phyloP scores from a whole-genome alignment of 78 protist genomes.

The Chrysochromulina parva region DNA sequence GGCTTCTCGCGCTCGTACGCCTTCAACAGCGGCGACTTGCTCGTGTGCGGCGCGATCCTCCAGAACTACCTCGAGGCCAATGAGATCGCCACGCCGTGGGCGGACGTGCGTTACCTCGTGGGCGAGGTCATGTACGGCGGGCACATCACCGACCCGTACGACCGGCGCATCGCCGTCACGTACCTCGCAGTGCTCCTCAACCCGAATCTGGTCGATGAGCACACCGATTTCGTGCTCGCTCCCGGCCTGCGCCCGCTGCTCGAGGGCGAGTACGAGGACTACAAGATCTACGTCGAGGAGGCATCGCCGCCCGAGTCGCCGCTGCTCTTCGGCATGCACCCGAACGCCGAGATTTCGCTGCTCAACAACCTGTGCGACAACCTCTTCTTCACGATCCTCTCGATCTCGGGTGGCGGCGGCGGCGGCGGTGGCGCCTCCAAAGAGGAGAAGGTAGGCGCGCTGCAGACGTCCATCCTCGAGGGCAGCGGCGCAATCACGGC shows the following conservation, averaged over 20 bases:
- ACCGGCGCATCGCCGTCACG: slow-evolving; percentile 38
- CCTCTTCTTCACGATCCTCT: slow-evolving; percentile 69
- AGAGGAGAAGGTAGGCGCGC: slow-evolving; percentile 35
- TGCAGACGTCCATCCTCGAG: slow-evolving; percentile 1
- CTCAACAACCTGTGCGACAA: slow-evolving; percentile 49
- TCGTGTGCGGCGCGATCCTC: slow-evolving; percentile 34
- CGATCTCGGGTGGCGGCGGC: not conserved
- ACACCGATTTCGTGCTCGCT: not conserved
- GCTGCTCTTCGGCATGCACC: slow-evolving; percentile 66
- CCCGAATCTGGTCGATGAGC: slow-evolving; percentile 44
- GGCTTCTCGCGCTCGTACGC: slow-evolving; percentile 58
- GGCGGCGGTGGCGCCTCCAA: slow-evolving; percentile 32
- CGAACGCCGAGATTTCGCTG: slow-evolving; percentile 88
- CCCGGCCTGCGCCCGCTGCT: slow-evolving; percentile 41
- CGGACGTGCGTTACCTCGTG: slow-evolving; percentile 45
- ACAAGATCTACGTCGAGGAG: slow-evolving; percentile 29
- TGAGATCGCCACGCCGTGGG: slow-evolving; percentile 55
- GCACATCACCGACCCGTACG: slow-evolving; percentile 60
- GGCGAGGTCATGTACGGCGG: slow-evolving; percentile 72
- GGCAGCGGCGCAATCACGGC: too few species aligned
- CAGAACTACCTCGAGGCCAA: slow-evolving; percentile 53
- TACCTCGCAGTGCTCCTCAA: slow-evolving; percentile 42
- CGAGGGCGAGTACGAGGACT: slow-evolving; percentile 11
- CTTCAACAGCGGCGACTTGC: slow-evolving; percentile 53
- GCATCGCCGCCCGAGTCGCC: slow-evolving; percentile 60